These are phyloP conservation scores for Xerocomus cyaneibrunnescens DNA, from an alignment of 1,284 basidiomycete genomes.

Conservation along the genomic window DNA sequence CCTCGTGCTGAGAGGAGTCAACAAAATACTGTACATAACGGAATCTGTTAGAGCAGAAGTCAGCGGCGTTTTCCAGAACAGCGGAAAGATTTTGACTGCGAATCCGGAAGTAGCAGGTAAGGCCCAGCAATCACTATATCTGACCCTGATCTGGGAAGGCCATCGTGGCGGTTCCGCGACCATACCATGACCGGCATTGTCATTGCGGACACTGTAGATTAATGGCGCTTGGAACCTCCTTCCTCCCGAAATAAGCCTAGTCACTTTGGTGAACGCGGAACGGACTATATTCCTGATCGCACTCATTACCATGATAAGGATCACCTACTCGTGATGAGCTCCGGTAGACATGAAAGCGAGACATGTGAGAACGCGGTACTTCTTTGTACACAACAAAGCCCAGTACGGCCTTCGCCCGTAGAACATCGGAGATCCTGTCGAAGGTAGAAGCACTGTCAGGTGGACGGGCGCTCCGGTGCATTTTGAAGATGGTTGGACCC, in stretches of 20 bases:
- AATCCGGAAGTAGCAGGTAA: slow-evolving; percentile 33
- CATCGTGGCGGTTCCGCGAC: slow-evolving; percentile 33
- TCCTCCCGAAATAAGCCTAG: slow-evolving; percentile 2
- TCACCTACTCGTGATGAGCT: slow-evolving; percentile 2
- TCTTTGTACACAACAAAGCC: slow-evolving; percentile 2
- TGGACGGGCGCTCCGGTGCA: slow-evolving; percentile 9
- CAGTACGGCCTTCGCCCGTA: slow-evolving; percentile 8
- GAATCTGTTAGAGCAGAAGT: slow-evolving; percentile 18
- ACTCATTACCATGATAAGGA: background rate
- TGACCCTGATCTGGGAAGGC: slow-evolving; percentile 26
- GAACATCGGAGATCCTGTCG: slow-evolving; percentile 16
- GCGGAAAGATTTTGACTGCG: slow-evolving; percentile 25
- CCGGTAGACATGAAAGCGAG: slow-evolving; percentile 7
- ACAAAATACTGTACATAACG: background rate
- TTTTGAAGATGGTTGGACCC: slow-evolving; percentile 5
- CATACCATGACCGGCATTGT: slow-evolving; percentile 25
- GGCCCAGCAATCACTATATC: slow-evolving; percentile 29
- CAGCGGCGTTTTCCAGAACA: slow-evolving; percentile 27
- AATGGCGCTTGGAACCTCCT: slow-evolving; percentile 18
- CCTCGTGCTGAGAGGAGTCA: slow-evolving; percentile 5
- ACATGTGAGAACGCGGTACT: background rate
- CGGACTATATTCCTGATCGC: slow-evolving; percentile 5
- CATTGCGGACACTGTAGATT: slow-evolving; percentile 26
- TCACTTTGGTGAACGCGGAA: slow-evolving; percentile 4
- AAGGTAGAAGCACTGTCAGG: slow-evolving; percentile 6